A percentile compares a stretch with the other conserved stretches of the same genome.
Evolutionary conservation across 2,329 filamentous ascomycete genomes (phyloP).

Genomic region (Phialophora verrucosa): DNA sequence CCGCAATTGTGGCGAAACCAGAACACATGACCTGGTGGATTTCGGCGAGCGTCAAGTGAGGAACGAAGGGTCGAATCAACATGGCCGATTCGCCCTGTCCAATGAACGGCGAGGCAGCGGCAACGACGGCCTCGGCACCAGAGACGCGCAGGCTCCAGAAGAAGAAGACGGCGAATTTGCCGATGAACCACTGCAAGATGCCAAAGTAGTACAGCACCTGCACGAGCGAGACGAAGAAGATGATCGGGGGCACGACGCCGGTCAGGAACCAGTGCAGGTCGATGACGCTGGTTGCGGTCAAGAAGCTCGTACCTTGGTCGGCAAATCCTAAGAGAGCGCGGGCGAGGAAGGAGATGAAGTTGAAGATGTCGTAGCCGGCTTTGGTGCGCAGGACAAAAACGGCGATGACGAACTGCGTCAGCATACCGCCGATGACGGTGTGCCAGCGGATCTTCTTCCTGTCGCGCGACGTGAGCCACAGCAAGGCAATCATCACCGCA

Average conservation of each 20-base stretch:
- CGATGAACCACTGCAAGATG: conserved; percentile 85
- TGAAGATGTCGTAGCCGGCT: conserved; percentile 88
- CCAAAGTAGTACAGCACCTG: conserved; percentile 83
- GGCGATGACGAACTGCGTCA: conserved; percentile 84
- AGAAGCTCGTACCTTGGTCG: conserved; percentile 72
- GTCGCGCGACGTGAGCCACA: conserved; percentile 75
- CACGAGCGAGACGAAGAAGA: conserved; percentile 95
- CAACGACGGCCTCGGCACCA: conserved; percentile 90
- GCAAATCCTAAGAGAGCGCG: conserved; percentile 78
- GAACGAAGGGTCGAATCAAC: conserved; percentile 85
- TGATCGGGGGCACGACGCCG: conserved; percentile 83
- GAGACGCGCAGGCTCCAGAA: conserved; percentile 88
- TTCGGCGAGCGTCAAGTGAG: conserved; percentile 84
- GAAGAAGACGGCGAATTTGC: conserved; percentile 87
- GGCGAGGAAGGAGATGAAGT: conserved; percentile 79
- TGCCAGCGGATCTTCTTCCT: conserved; percentile 68
- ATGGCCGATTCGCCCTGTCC: conserved; percentile 93
- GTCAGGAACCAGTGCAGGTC: conserved; percentile 71
- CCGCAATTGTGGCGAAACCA: conserved; percentile 90
- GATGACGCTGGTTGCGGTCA: conserved; percentile 60
- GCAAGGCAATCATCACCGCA: conserved; percentile 67
- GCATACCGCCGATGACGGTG: conserved; percentile 85
- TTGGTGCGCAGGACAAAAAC: conserved; percentile 83
- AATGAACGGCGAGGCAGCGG: conserved; percentile 90
- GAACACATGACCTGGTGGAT: conserved; percentile 92